Evolutionary conservation across 1,284 basidiomycete species (phyloP), one percentile per base, ranked within the genome.

Genomic region (Heterobasidion parviporum): DNA sequence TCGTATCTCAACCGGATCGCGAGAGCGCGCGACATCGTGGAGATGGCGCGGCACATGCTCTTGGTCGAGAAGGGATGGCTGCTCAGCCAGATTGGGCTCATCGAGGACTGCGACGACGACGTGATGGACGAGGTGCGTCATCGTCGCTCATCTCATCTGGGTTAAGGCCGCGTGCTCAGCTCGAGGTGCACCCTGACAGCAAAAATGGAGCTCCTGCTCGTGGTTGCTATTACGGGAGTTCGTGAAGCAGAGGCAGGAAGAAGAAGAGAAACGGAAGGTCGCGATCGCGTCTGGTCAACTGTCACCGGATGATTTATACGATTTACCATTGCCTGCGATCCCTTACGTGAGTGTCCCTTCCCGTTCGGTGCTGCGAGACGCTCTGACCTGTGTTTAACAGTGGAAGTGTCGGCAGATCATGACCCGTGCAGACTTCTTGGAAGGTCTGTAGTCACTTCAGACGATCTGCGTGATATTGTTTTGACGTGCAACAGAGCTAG

Each of bases 151-250:
- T 18, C 8, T 15, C 44, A n/a, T 43, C 43, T 51, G 34, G 45
- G 5, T 14, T 47, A 32, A 34, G 56, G 47, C 53, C 38, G 15
- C 26, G 26, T 26, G 26, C 26, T 26, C 26, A 10, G 45, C 47
- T 45, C 46, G 15, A 18, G 38, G 20, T 53, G 45, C 50, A 35
- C 9, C 12, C 1, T 18, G 53, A 32, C 46, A 78, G 71, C 80
- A 93, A 83, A 91, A 91, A 82, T 90, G 84, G 83, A 85, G 82
- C 62, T 83, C 82, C 45, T 88, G 87, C 63, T 85, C 87, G 12
- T 92, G 88, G 87, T 72, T 90, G 8, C 75, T 89, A 3, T 71
- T 89, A 8, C 78, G 74, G 36, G 83, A 87, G 67, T 87, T 89
- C 67, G 87, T 87, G 48, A 80, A 79, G 63, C 64, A 77, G 54